Base-by-base conservation (phyloP, 805 yeast genomes). In the Deakozyma indianensis region DNA sequence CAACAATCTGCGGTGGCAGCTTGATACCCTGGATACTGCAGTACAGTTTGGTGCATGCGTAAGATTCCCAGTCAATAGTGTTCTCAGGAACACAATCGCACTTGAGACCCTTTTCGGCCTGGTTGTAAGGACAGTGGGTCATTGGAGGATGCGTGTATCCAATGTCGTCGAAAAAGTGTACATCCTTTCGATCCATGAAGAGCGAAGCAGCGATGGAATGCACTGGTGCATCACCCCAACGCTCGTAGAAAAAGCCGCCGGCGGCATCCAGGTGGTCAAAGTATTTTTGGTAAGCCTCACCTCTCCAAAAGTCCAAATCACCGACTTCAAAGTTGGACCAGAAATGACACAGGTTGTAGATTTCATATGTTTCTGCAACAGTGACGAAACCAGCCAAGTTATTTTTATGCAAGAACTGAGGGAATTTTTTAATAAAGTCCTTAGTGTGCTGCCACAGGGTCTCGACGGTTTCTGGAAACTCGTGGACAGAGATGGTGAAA, bases 151-250 rank as follows among this genome's bases (percentile, higher is more conserved):
- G 88, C 48, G 67, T 69, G 56, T 81, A 83, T 7, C 88, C 92
- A 28, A 81, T 67, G 50, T 82, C 79, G 46, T 75, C 78, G 52
- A 83, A 79, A 62, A 75, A 79, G 57, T 79, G 83, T 7, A 82
- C 57, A 51, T 79, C 71, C 18, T 65, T 62, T 50, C 68, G 66
- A 47, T 74, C 68, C 42, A 78, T 59, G 55, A 80, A 68, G 41
- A 77, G 61, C 2, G 83, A 59, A 3, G 74, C 80, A 5, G 81
- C 88, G 40, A 83, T 68, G 0, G 88, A 72, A 61, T 82, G 90
- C n/a, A 83, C 72, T 2, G 92, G 92, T 0, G 90, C 92, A 63
- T 83, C 94, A n/a, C 94, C 94, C 90, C 92, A 83, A 53, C 94
- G 67, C 62, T 83, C 87, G 56, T 80, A 80, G 57, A 74, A 82